These are phyloP conservation scores for Dioscorea dumetorum DNA, from an alignment of 106 monocot genomes.

Conservation along the genomic window DNA sequence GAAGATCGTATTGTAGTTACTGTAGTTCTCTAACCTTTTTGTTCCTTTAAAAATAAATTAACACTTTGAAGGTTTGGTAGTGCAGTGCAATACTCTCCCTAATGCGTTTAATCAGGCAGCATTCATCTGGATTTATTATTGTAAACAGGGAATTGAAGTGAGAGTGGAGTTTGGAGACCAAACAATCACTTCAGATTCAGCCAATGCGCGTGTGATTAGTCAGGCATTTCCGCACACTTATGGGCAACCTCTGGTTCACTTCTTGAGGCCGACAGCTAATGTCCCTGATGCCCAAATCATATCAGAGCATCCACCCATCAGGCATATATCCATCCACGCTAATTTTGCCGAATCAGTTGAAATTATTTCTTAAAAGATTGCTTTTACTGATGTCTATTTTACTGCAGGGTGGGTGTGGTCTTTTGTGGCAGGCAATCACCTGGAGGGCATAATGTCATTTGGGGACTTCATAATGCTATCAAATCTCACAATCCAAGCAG, in stretches of 20 bases:
- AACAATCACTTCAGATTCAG: slow-evolving; percentile 49
- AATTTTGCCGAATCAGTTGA: background rate
- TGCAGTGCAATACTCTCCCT: no score
- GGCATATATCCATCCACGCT: slow-evolving; percentile 5
- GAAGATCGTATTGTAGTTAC: no score
- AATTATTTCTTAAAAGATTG: background rate
- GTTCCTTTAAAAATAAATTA: no score
- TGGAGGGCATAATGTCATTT: slow-evolving; percentile 65
- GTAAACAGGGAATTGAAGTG: slow-evolving; percentile 62
- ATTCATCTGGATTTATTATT: no score
- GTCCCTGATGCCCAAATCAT: slow-evolving; percentile 78
- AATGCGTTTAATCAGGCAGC: no score
- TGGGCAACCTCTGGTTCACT: slow-evolving; percentile 79
- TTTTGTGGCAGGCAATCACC: slow-evolving; percentile 66
- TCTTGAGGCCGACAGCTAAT: slow-evolving; percentile 43
- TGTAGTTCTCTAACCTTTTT: no score
- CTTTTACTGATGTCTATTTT: background rate
- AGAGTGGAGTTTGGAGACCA: slow-evolving; percentile 86
- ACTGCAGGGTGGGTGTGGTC: slow-evolving; percentile 44
- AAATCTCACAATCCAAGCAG: slow-evolving; percentile 33
- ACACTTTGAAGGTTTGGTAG: no score
- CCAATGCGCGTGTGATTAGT: slow-evolving; percentile 47
- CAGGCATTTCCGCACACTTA: slow-evolving; percentile 66
- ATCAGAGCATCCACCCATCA: slow-evolving; percentile 41
- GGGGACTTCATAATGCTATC: slow-evolving; percentile 51